Conservation (phyloP, 2,329 filamentous ascomycete species). For the Beauveria bassiana region DNA sequence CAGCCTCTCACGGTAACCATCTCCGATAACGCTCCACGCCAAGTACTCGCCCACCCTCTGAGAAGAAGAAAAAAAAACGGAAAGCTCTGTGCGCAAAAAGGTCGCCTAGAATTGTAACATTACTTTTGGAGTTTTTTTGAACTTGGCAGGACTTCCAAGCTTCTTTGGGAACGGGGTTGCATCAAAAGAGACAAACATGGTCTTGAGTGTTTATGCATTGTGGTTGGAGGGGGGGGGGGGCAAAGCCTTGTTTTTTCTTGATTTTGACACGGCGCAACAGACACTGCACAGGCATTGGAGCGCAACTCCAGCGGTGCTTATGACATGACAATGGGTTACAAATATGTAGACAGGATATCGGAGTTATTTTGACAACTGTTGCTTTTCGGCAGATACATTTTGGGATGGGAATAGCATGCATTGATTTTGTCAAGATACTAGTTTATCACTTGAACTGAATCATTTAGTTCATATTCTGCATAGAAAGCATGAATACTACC, state of each 20-base stretch:
- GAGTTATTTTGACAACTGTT: neutral
- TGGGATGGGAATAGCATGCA: slow-evolving; percentile 1
- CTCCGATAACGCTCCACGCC: neutral
- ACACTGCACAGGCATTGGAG: neutral
- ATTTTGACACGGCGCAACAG: slow-evolving; percentile 2
- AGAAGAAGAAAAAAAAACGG: too few relatives aligned
- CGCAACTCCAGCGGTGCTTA: neutral
- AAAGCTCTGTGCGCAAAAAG: neutral
- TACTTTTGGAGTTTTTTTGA: neutral
- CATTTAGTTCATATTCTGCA: neutral
- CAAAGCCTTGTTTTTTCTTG: neutral
- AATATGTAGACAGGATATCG: slow-evolving; percentile 1
- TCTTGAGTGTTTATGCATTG: neutral
- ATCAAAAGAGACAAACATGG: neutral
- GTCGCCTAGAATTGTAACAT: neutral
- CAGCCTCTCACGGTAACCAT: neutral
- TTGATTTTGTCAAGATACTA: neutral
- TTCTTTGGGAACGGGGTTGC: neutral
- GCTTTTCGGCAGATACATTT: neutral
- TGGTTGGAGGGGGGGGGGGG: neutral
- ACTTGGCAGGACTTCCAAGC: neutral
- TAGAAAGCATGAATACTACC: neutral
- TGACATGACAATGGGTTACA: slow-evolving; percentile 4
- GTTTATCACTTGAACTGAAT: neutral
- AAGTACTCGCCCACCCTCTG: neutral